Conservation (phyloP, 139 green algal genomes). For the Chlorella vulgaris region DNA sequence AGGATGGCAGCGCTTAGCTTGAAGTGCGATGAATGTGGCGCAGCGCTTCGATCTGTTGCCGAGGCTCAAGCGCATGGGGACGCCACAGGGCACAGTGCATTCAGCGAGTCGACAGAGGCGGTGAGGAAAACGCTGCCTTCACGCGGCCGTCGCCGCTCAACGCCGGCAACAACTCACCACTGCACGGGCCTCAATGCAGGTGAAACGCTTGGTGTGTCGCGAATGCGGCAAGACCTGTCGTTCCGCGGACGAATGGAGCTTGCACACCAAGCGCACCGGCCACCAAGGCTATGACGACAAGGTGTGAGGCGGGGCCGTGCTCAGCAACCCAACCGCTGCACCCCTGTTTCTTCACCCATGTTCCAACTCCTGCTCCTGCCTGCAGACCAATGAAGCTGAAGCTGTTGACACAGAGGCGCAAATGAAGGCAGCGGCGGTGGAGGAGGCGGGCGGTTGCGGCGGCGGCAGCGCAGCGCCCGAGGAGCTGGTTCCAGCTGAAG, state of each 20-base stretch:
- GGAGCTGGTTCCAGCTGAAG: conserved; percentile 66
- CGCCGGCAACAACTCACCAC: too few relatives aligned
- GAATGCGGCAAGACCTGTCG: conserved; percentile 86
- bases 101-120: conserved; percentile 79
- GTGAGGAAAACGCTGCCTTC: conserved; percentile 32
- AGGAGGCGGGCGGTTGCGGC: neutral
- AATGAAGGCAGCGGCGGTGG: conserved; percentile 66
- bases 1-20: conserved; percentile 8
- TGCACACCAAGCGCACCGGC: conserved; percentile 83
- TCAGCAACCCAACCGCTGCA: too few relatives aligned
- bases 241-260: conserved; percentile 69
- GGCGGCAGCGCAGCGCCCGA: neutral
- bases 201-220: conserved; percentile 61
- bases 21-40: conserved; percentile 53
- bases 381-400: neutral
- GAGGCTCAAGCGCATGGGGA: conserved; percentile 77
- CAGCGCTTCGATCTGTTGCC: conserved; percentile 56
- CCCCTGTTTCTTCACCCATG: too few relatives aligned
- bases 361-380: too few relatives aligned
- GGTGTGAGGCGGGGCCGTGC: too few relatives aligned
- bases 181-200: conserved; percentile 32
- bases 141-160: too few relatives aligned
- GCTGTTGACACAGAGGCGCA: conserved; percentile 34
- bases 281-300: conserved; percentile 80
- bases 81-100: conserved; percentile 76